Evolutionary conservation across 352 stramenopile species (phyloP), one percentile per base, ranked within the genome.

Genomic region (Pythium coloratum): DNA sequence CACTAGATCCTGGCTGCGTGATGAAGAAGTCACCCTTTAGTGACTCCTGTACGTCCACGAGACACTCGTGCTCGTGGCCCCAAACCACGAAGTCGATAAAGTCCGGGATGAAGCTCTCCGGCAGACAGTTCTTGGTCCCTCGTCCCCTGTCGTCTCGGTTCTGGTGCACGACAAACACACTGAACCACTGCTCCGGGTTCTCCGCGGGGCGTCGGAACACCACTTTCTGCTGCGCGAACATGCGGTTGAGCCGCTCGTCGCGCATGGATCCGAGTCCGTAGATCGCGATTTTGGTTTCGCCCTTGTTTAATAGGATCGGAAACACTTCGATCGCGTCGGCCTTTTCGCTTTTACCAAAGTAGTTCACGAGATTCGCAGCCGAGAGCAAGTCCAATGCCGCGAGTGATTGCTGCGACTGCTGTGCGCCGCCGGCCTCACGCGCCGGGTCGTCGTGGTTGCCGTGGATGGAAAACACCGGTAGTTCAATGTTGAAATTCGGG

Each of bases 391-490:
- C 97, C 5, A 99, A 70, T 6, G 97, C 97, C 53, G 96, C 95
- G 24, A 99, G 84, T 28, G 97, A 89, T 61, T 90, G 77, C 51
- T 78, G 70, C 72, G 53, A 62, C 51, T 26, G 50, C 47, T 65
- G 55, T 55, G 70, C 62, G 59, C 76, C 84, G 55, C 76, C 80
- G 47, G 89, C 94, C 59, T 99, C 97, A 44, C 97, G 82, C 13
- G 95, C 96, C 10, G 98, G 97, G 79, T 99, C 97, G 77, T 99
- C 98, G 82, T 99, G 98, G 84, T 99, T 99, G 14, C 98, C 98
- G 76, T 99, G 97, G 71, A 99, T 99, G 63, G 86, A 92, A 72
- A 99, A 99, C 18, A 99, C 87, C 4, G 98, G 97, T 33, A 99
- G 81, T 66, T 98, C 78, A 44, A 98, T 88, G 71, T 97, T 95